phyloP scores from a whole-genome alignment of 2,329 filamentous ascomycete species.

The Fusarium sp. region DNA sequence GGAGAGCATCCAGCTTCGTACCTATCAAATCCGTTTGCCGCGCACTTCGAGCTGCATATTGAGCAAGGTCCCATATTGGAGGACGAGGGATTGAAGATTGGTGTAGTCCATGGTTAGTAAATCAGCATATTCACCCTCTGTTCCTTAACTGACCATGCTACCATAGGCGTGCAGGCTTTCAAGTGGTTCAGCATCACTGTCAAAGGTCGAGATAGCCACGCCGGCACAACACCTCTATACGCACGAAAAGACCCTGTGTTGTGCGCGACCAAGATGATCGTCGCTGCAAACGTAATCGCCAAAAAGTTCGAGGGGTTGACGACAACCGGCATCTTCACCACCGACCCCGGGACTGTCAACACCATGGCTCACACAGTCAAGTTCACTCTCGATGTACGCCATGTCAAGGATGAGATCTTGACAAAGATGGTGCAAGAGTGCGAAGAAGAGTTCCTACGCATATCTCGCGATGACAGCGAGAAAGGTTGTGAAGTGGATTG shows the following conservation, averaged over 20 bases:
- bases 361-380: conserved; percentile 7
- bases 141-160: rapidly evolving
- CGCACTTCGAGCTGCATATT: conserved; percentile 71
- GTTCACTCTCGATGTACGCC: conserved; percentile 5
- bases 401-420: conserved; percentile 5
- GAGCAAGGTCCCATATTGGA: not conserved
- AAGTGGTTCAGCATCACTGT: conserved; percentile 19
- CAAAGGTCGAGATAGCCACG: conserved; percentile 10
- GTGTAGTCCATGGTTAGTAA: not conserved
- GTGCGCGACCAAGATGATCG: conserved; percentile 3
- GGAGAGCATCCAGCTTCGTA: conserved; percentile 2
- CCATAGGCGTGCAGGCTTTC: conserved; percentile 11
- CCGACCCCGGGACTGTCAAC: conserved; percentile 4
- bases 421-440: conserved; percentile 7
- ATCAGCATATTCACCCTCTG: rapidly evolving
- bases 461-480: conserved; percentile 4
- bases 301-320: conserved; percentile 3
- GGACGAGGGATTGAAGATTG: conserved; percentile 1
- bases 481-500: conserved; percentile 4
- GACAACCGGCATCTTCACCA: conserved; percentile 2
- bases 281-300: conserved; percentile 8
- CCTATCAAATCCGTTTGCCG: not conserved
- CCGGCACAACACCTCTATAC: conserved; percentile 15
- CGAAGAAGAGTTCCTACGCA: not conserved
- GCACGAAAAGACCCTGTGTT: conserved; percentile 17